phyloP scores from a whole-genome alignment of 176 grass and related monocot species.

The Oryza glaberrima region DNA sequence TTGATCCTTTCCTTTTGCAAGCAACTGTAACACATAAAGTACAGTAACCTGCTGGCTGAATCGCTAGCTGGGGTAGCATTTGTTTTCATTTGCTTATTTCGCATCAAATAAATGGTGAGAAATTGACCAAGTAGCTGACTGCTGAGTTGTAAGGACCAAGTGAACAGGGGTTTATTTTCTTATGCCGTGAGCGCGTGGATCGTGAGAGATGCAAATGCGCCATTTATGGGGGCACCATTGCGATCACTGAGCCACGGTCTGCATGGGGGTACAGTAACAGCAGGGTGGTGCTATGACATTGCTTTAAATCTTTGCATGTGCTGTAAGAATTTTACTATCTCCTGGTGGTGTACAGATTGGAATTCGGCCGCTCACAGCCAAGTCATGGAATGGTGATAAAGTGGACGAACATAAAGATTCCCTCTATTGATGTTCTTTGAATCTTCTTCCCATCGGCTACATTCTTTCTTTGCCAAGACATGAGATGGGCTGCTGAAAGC shows the following conservation, averaged over 20 bases:
- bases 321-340: not conserved
- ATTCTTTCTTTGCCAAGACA: slow-evolving; percentile 14
- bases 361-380: not conserved
- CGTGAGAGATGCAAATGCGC: slow-evolving; percentile 1
- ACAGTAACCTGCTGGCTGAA: slow-evolving; percentile 8
- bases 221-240: slow-evolving; percentile 36
- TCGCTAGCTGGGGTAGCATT: not conserved
- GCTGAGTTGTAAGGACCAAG: slow-evolving; percentile 11
- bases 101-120: not conserved
- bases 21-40: slow-evolving; percentile 12
- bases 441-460: slow-evolving; percentile 17
- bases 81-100: slow-evolving; percentile 15
- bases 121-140: slow-evolving; percentile 30
- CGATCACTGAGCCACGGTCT: slow-evolving; percentile 11
- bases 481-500: slow-evolving; percentile 20
- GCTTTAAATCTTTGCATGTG: slow-evolving; percentile 28
- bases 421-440: slow-evolving; percentile 5
- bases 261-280: slow-evolving; percentile 29
- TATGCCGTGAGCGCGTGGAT: slow-evolving; percentile 10
- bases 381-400: not conserved
- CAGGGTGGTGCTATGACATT: slow-evolving; percentile 10
- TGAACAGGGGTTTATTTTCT: slow-evolving; percentile 24
- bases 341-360: not conserved
- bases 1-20: not conserved
- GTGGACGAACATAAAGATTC: slow-evolving; percentile 3